phyloP scores from a whole-genome alignment of 2,329 filamentous ascomycete species.

The Metarhizium anisopliae region DNA sequence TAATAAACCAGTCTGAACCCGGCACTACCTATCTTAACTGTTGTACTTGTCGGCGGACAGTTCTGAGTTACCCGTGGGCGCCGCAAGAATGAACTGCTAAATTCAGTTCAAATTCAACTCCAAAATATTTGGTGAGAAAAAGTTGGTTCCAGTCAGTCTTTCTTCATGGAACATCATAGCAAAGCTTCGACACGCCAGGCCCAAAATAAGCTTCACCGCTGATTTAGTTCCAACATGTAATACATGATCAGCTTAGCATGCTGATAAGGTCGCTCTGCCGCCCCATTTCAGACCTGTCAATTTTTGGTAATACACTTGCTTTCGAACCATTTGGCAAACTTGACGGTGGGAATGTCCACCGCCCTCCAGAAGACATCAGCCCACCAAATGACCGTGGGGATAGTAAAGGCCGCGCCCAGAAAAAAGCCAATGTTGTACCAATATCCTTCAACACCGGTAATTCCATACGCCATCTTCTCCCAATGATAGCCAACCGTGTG shows the following conservation, averaged over 20 bases:
- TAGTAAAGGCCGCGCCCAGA: constrained; percentile 36
- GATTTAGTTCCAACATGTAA: not conserved
- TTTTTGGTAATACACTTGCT: constrained; percentile 26
- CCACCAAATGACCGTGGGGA: constrained; percentile 44
- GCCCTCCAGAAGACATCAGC: constrained; percentile 48
- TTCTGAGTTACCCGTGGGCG: not conserved
- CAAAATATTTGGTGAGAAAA: not conserved
- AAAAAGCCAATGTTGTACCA: constrained; percentile 38
- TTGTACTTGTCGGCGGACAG: not conserved
- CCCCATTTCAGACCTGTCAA: constrained; percentile 4
- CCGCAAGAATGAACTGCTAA: not conserved
- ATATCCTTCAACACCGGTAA: constrained; percentile 37
- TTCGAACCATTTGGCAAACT: constrained; percentile 48
- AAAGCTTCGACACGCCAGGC: not conserved
- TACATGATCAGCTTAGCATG: not conserved
- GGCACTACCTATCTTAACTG: not conserved
- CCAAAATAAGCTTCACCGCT: not conserved
- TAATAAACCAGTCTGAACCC: not conserved
- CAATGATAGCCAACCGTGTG: constrained; percentile 44
- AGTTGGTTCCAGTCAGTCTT: not conserved
- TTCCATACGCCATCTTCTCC: constrained; percentile 36
- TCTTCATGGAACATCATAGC: not conserved
- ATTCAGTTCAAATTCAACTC: not conserved
- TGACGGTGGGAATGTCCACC: constrained; percentile 46
- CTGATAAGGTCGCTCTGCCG: not conserved